phyloP scores from a whole-genome alignment of 2,329 filamentous ascomycete species.

The Helotiales sp. region DNA sequence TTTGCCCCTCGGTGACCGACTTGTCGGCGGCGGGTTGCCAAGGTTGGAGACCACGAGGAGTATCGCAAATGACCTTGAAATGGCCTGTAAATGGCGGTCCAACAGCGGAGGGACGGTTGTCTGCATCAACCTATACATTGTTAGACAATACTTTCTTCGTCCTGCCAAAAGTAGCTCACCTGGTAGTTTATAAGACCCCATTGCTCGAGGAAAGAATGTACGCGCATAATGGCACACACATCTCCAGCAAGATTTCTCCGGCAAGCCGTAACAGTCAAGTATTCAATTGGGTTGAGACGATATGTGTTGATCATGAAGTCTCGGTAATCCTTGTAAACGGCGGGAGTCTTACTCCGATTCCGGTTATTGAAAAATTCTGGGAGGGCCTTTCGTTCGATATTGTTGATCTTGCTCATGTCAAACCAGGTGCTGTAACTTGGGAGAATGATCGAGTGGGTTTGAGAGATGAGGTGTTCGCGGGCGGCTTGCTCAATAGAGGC shows the following conservation, averaged over 20 bases:
- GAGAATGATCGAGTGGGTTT: conserved; percentile 94
- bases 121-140: conserved; percentile 80
- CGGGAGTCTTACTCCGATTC: conserved; percentile 96
- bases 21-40: conserved; percentile 90
- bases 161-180: conserved; percentile 54
- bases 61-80: conserved; percentile 95
- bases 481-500: conserved; percentile 83
- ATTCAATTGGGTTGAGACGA: conserved; percentile 91
- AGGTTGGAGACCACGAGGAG: conserved; percentile 89
- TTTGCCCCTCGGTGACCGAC: conserved; percentile 64
- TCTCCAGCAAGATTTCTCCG: conserved; percentile 93
- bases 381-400: conserved; percentile 90
- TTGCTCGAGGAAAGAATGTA: conserved; percentile 96
- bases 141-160: conserved; percentile 3
- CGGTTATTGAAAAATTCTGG: conserved; percentile 98
- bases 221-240: conserved; percentile 98
- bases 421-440: conserved; percentile 99
- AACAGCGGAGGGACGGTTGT: conserved; percentile 92
- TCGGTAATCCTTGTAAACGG: conserved; percentile 97
- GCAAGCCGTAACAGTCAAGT: conserved; percentile 95
- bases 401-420: conserved; percentile 92
- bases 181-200: conserved; percentile 99
- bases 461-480: conserved; percentile 87
- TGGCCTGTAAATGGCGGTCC: conserved; percentile 97
- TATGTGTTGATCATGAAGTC: conserved; percentile 99